Conservation (phyloP, 768 basidiomycete genomes). For the Lyophyllum atratum region DNA sequence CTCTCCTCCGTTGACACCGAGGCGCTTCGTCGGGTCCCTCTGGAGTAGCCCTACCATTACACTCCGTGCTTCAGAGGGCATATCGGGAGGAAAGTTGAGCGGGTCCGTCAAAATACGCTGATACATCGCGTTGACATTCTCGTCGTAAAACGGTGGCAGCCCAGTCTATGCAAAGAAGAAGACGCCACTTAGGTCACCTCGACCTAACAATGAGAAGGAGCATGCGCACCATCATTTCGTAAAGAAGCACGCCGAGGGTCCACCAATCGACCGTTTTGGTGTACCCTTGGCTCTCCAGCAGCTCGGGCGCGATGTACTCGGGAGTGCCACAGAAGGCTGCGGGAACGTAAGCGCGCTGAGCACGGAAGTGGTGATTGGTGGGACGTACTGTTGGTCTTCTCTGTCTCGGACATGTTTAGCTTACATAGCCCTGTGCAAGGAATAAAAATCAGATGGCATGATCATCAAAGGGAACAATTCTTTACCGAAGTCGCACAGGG, state of each 20-base stretch:
- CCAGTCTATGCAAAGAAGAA: conserved; percentile 61
- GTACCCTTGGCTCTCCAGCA: conserved; percentile 95
- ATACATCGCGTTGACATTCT: conserved; percentile 98
- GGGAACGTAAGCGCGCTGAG: conserved; percentile 9
- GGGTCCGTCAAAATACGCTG: conserved; percentile 94
- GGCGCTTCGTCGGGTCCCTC: conserved; percentile 81
- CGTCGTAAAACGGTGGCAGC: conserved; percentile 97
- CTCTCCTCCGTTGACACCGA: conserved; percentile 93
- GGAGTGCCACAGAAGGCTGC: conserved; percentile 97
- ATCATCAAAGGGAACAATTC: neutral
- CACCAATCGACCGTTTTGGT: conserved; percentile 99
- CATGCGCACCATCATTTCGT: conserved; percentile 86
- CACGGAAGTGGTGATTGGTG: neutral
- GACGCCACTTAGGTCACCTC: conserved; percentile 2
- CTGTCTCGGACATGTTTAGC: conserved; percentile 95
- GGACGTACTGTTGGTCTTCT: conserved; percentile 92
- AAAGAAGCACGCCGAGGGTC: conserved; percentile 95
- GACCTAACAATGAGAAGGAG: conserved; percentile 7
- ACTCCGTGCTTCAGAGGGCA: conserved; percentile 84
- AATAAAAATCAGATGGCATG: conserved; percentile 1
- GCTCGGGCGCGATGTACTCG: conserved; percentile 97
- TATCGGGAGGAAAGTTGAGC: conserved; percentile 87
- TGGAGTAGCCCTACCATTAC: conserved; percentile 88
- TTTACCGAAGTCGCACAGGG: conserved; percentile 92
- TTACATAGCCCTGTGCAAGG: conserved; percentile 72